Conservation (phyloP, 177 flowering plant genomes). For the Telopea speciosissima region DNA sequence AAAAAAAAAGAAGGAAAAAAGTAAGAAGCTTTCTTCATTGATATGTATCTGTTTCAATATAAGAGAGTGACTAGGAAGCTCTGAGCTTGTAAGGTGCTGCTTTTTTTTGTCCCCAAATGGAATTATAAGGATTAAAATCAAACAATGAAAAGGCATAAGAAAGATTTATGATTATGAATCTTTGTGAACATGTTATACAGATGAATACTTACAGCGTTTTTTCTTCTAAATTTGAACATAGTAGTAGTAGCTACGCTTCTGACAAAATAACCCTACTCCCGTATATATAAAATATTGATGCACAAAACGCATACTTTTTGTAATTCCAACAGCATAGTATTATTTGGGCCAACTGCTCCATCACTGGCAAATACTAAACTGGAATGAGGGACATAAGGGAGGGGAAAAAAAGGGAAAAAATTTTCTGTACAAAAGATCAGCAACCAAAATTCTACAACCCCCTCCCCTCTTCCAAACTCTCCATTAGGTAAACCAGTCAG, state of each 20-base stretch:
- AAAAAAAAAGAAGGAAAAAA: no score
- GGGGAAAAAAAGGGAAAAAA: slow-evolving; percentile 11
- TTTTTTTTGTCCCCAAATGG: no score
- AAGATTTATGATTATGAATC: no score
- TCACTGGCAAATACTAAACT: slow-evolving; percentile 29
- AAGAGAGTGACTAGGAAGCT: no score
- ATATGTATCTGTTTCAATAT: no score
- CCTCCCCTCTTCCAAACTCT: slow-evolving; percentile 19
- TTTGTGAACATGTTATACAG: no score
- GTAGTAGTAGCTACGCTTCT: neutral
- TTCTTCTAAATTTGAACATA: neutral
- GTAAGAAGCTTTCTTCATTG: no score
- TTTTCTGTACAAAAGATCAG: slow-evolving; percentile 49
- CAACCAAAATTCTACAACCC: slow-evolving; percentile 44
- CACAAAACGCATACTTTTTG: neutral
- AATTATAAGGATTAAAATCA: no score
- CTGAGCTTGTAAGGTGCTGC: neutral
- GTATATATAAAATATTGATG: neutral
- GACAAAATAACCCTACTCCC: neutral
- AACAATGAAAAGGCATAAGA: no score
- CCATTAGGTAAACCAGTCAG: neutral
- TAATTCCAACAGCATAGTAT: slow-evolving; percentile 22
- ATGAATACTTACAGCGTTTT: no score
- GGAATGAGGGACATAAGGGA: slow-evolving; percentile 1
- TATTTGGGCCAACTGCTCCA: slow-evolving; percentile 41